Conservation (phyloP, 495 filamentous ascomycete genomes). For the Tuber microsphaerosporum region DNA sequence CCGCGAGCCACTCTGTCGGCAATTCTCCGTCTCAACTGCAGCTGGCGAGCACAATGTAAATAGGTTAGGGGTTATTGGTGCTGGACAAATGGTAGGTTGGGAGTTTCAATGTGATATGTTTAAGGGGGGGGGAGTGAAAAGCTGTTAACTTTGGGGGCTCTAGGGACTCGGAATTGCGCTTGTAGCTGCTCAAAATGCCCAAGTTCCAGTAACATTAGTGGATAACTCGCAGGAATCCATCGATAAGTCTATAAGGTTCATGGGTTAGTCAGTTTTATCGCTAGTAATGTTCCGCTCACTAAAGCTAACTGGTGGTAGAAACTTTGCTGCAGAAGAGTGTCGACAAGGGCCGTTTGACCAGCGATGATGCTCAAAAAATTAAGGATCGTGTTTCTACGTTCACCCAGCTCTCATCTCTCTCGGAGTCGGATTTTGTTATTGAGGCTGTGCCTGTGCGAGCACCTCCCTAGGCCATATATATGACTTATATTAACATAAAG, state of each 20-base stretch:
- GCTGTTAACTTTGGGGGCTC: conserved; percentile 6
- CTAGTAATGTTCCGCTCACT: not conserved
- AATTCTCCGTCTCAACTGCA: conserved; percentile 8
- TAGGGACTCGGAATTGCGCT: conserved; percentile 95
- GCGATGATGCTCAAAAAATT: conserved; percentile 64
- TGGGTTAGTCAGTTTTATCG: conserved; percentile 46
- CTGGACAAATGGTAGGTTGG: conserved; percentile 81
- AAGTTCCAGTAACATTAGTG: conserved; percentile 77
- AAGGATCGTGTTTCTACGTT: conserved; percentile 61
- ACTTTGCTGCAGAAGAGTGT: conserved; percentile 91
- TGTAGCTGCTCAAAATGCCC: conserved; percentile 78
- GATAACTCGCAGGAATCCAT: conserved; percentile 81
- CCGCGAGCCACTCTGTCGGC: not conserved
- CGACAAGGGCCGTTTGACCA: conserved; percentile 69
- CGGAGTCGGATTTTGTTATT: conserved; percentile 90
- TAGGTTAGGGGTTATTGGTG: conserved; percentile 84
- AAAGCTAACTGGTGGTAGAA: conserved; percentile 49
- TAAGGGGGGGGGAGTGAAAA: conserved; percentile 24
- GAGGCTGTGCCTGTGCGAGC: conserved; percentile 69
- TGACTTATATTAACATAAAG: not conserved
- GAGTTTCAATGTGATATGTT: not conserved
- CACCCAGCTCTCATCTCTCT: conserved; percentile 69
- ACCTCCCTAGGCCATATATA: not conserved
- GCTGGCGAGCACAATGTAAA: conserved; percentile 56
- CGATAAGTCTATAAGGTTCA: conserved; percentile 85